Percentiles rank a stretch among this genome's conserved stretches.
These are phyloP conservation scores for Myriosclerotinia scirpicola DNA, from an alignment of 2,329 filamentous ascomycete genomes.

Conservation along the genomic window DNA sequence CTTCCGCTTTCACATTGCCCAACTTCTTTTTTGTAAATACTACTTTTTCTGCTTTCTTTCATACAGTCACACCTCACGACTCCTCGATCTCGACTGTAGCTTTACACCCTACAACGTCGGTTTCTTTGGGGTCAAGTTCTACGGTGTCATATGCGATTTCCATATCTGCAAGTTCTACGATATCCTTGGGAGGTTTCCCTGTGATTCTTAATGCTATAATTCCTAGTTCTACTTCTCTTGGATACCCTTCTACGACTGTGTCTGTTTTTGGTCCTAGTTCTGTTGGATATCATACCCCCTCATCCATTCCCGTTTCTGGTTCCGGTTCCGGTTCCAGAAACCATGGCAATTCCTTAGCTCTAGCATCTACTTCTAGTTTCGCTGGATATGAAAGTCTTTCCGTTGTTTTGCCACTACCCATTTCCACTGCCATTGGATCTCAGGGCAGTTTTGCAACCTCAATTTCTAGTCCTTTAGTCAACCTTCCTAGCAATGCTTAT, in stretches of 20 bases:
- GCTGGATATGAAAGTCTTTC: constrained; percentile 9
- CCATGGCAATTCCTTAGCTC: constrained; percentile 5
- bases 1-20: constrained; percentile 4
- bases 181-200: constrained; percentile 13
- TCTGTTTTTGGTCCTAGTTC: constrained; percentile 13
- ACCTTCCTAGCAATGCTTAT: constrained; percentile 10
- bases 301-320: constrained; percentile 5
- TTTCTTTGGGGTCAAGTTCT: constrained; percentile 7
- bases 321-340: constrained; percentile 3
- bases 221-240: constrained; percentile 24
- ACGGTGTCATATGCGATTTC: constrained; percentile 10
- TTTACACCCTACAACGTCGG: not conserved
- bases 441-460: constrained; percentile 6
- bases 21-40: constrained; percentile 18
- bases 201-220: constrained; percentile 13
- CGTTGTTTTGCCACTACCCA: not conserved
- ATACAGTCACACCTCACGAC: constrained; percentile 17
- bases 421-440: constrained; percentile 18
- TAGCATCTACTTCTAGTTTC: constrained; percentile 9
- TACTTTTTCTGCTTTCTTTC: constrained; percentile 11
- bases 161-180: constrained; percentile 19
- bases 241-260: constrained; percentile 8
- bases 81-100: constrained; percentile 18
- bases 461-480: constrained; percentile 17
- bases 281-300: constrained; percentile 15